Evolutionary conservation across 1,139 yeast species (phyloP), one percentile per base, ranked within the genome.

Genomic region (Taiozyma sp.): DNA sequence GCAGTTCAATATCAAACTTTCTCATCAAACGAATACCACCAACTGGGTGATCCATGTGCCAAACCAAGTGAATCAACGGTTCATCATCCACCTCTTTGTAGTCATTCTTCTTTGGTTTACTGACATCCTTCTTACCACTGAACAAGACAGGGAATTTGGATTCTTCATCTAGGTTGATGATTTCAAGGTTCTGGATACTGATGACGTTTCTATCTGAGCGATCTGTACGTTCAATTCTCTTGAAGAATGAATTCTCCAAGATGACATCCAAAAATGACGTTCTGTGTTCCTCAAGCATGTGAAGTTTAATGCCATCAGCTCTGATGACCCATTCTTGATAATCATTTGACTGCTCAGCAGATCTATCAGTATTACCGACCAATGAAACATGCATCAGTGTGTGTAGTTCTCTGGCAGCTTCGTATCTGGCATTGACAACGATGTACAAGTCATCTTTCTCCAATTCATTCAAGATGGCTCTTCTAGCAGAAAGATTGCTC

Each of bases 301-400:
- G 95, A 73, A 91, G 73, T 47, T 83, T 79, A 32, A 89, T 73
- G 59, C 85, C 87, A 61, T 85, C 91, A 0, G 95, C 81, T 29
- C 81, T 73, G 29, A 89, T 72, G 16, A 78, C 71, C 88, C 93
- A 85, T 16, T 69, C 63, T 49, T 66, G 54, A 28, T 56, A 57
- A 49, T 67, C 63, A 35, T 57, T 64, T 6, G 64, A 59, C 7
- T 56, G 60, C 16, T 59, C 60, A 7, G 53, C 46, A 3, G 61
- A 57, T 50, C 60, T 57, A 44, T 61, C 54, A 6, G 47, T 26
- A 47, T 61, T 59, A 37, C 67, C 66, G 3, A 64, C 49, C 29
- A 63, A 59, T 22, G 68, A 60, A 7, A 65, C 68, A 44, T 61
- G 62, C 68, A 67, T 65, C 49, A 70, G 50, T 40, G 68, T 56